Conservation (phyloP, 2,329 filamentous ascomycete genomes). For the Aspergillus unguis region DNA sequence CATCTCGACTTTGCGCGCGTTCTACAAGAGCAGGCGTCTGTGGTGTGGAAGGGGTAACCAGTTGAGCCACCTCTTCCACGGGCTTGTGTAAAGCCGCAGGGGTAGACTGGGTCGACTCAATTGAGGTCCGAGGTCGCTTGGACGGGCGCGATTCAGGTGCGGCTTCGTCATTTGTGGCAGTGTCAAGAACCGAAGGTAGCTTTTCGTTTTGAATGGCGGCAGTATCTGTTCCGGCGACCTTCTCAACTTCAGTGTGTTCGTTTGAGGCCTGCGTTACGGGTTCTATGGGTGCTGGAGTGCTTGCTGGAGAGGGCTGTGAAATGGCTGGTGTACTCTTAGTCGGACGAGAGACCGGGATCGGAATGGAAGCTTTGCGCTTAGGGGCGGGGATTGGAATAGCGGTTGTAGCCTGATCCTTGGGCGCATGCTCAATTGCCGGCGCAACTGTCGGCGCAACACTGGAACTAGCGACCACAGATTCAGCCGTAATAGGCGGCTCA, state of each 20-base stretch:
- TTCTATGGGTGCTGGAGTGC: slow-evolving; percentile 14
- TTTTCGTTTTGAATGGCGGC: slow-evolving; percentile 6
- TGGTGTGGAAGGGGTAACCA: slow-evolving; percentile 24
- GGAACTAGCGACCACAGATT: slow-evolving; percentile 21
- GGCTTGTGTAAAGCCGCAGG: not conserved
- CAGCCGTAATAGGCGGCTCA: slow-evolving; percentile 13
- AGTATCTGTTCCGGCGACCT: not conserved
- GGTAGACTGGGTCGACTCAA: slow-evolving; percentile 2
- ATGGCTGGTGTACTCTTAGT: slow-evolving; percentile 15
- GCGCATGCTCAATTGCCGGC: slow-evolving; percentile 1
- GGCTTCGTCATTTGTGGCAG: slow-evolving; percentile 4
- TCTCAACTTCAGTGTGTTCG: not conserved
- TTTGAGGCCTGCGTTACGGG: slow-evolving; percentile 5
- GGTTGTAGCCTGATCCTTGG: slow-evolving; percentile 14
- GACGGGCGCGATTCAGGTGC: slow-evolving; percentile 24
- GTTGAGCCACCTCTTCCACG: slow-evolving; percentile 5
- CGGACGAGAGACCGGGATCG: slow-evolving; percentile 12
- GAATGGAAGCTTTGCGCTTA: slow-evolving; percentile 26
- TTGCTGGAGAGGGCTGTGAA: slow-evolving; percentile 18
- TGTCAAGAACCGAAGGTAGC: slow-evolving; percentile 6
- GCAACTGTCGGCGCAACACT: slow-evolving; percentile 2
- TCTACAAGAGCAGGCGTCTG: slow-evolving; percentile 23
- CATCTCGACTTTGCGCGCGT: slow-evolving; percentile 18
- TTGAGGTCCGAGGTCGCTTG: slow-evolving; percentile 27
- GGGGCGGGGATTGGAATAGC: slow-evolving; percentile 29